Percentiles rank a stretch among this genome's conserved stretches.
phyloP scores from a whole-genome alignment of 1,284 basidiomycete species.

The Apiotrichum domesticum region DNA sequence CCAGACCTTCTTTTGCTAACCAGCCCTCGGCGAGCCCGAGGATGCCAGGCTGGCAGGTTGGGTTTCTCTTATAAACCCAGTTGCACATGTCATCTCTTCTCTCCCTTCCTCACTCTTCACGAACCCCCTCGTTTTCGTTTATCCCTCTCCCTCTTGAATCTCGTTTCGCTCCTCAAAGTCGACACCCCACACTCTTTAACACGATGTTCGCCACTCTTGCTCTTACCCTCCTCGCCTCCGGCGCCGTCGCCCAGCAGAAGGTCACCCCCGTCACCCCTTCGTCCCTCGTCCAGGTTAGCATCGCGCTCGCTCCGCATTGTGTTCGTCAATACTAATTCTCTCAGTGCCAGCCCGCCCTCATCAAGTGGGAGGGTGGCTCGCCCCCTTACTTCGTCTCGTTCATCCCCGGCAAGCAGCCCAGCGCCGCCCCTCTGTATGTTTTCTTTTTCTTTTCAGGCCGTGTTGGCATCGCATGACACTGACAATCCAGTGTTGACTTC shows the following conservation, averaged over 20 bases:
- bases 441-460: background rate
- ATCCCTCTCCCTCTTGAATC: background rate
- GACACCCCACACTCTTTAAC: slow-evolving; percentile 11
- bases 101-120: background rate
- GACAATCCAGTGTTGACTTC: slow-evolving; percentile 23
- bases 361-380: slow-evolving; percentile 57
- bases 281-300: slow-evolving; percentile 26
- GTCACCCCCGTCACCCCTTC: slow-evolving; percentile 59
- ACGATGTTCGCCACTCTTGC: slow-evolving; percentile 18
- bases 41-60: no score
- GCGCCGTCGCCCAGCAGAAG: slow-evolving; percentile 6
- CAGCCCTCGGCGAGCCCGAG: no score
- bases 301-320: background rate
- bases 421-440: slow-evolving; percentile 53
- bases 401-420: slow-evolving; percentile 62
- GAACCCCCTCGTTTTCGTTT: background rate
- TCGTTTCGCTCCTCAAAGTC: background rate
- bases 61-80: background rate
- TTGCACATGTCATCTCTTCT: background rate
- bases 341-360: slow-evolving; percentile 38
- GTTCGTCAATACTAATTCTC: background rate
- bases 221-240: slow-evolving; percentile 20
- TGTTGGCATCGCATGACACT: background rate
- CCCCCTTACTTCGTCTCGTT: slow-evolving; percentile 62
- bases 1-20: no score